Evolutionary conservation across 139 green algal species (phyloP), one percentile per base, ranked within the genome.

Genomic region (Microglena sp.): DNA sequence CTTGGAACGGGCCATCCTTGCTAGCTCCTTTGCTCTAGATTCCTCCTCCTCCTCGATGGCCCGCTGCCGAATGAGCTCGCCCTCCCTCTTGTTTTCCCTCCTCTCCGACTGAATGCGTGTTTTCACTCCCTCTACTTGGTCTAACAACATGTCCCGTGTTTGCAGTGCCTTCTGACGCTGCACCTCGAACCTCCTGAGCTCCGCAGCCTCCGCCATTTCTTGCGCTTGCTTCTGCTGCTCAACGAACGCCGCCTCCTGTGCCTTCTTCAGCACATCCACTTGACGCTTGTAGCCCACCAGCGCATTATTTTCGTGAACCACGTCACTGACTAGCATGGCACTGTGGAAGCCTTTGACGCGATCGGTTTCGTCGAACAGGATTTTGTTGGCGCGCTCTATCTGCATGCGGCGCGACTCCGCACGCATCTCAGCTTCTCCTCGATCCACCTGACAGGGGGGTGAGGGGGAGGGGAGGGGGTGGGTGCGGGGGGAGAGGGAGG

Each of bases 331-430:
- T 15, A 60, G 62, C 40, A 68, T 59, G 33, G 60, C 60, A 11
- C 62, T 66, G 64, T 85, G 77, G 35, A 89, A 76, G 11, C 60
- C 62, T 62, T 84, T 84, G 0, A 80, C 74, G 2, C 71, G 57
- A 64, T 92, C 86, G 2, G 78, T 86, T 5, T 87, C 71, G 29
- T 90, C 82, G 62, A 84, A 89, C 18, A 92, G 71, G 66, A 89
- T 86, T 55, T 88, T 89, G 64, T 92, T 92, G 3, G 84, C 84
- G 3, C 79, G 71, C 70, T 89, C 80, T 24, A 90, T 82, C 44
- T 83, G 74, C 53, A 80, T 44, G 2, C 78, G 67, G 0, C 85
- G 75, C 21, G 77, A 44, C 58, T 87, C 84, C 5, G 81, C 76
- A 0, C 62, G 58, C 5, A 84, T 35, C 34, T 75, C 63, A 0